Evolutionary conservation across 2,329 filamentous ascomycete genomes (phyloP).

Genomic region (Arthroderma uncinatum): DNA sequence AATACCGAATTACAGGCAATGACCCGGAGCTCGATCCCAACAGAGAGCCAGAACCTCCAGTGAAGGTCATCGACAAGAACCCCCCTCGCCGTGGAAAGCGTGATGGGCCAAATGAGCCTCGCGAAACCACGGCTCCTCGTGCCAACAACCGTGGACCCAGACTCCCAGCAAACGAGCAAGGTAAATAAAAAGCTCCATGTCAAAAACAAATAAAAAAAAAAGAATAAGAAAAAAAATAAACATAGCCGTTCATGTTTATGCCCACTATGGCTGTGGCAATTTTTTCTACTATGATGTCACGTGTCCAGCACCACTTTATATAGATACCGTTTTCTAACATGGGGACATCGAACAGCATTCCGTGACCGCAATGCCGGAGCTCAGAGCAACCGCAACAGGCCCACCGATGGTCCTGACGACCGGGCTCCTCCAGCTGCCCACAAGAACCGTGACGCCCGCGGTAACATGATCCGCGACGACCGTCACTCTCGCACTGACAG

Average conservation of each 20-base stretch:
- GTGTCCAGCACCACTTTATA: not conserved
- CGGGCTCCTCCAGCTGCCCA: slow-evolving; percentile 11
- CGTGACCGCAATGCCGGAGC: slow-evolving; percentile 75
- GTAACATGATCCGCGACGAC: slow-evolving; percentile 45
- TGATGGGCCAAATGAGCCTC: slow-evolving; percentile 57
- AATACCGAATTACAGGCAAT: slow-evolving; percentile 44
- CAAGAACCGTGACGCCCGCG: slow-evolving; percentile 48
- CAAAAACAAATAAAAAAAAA: not conserved
- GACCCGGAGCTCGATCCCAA: slow-evolving; percentile 62
- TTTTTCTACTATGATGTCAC: not conserved
- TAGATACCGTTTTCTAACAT: not conserved
- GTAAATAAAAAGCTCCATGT: slow-evolving; percentile 46
- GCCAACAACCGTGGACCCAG: slow-evolving; percentile 34
- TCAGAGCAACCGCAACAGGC: slow-evolving; percentile 69
- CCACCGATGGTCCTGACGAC: slow-evolving; percentile 51
- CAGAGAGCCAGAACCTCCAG: slow-evolving; percentile 63
- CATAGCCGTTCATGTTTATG: not conserved
- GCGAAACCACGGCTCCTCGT: slow-evolving; percentile 20
- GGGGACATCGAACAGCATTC: slow-evolving; percentile 51
- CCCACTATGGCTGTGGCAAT: slow-evolving; percentile 2
- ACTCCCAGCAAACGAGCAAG: slow-evolving; percentile 70
- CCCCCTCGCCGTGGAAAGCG: slow-evolving; percentile 69
- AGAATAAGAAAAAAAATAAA: no score
- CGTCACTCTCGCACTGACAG: slow-evolving; percentile 52
- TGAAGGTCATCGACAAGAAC: slow-evolving; percentile 76